Evolutionary conservation across 164 flowering plant genomes (phyloP).

Genomic region (Protea cynaroides): DNA sequence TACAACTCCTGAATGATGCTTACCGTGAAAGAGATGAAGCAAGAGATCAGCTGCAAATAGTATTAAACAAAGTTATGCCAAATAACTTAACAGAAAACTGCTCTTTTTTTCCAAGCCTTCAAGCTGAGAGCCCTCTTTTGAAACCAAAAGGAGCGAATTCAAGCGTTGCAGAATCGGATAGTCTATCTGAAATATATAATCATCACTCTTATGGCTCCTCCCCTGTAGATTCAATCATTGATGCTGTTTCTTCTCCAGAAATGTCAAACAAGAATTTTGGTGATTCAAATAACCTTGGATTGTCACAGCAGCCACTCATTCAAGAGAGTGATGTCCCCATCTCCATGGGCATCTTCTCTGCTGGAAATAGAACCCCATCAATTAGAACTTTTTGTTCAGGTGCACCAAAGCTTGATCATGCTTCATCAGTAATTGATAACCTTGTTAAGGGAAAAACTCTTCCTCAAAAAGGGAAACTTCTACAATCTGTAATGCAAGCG

Average conservation of each 20-base stretch:
- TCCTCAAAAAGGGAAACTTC: conserved; percentile 66
- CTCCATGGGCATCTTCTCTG: conserved; percentile 5
- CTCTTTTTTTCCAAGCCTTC: conserved; percentile 16
- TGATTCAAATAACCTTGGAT: conserved; percentile 20
- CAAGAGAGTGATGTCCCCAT: conserved; percentile 11
- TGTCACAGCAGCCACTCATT: conserved; percentile 16
- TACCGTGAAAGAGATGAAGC: conserved; percentile 77
- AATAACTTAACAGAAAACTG: conserved; percentile 16
- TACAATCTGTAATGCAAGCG: conserved; percentile 67
- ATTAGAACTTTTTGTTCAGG: neutral
- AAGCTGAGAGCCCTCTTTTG: conserved; percentile 19
- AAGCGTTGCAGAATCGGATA: conserved; percentile 63
- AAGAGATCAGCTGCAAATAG: conserved; percentile 41
- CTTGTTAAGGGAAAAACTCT: conserved; percentile 39
- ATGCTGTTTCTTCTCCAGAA: conserved; percentile 50
- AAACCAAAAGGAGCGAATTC: conserved; percentile 37
- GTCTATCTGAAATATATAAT: conserved; percentile 40
- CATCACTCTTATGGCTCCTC: conserved; percentile 46
- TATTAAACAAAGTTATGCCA: conserved; percentile 29
- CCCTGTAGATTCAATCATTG: conserved; percentile 55
- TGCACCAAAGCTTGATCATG: conserved; percentile 22
- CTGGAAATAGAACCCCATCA: neutral
- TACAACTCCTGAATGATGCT: conserved; percentile 40
- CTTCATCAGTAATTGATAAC: conserved; percentile 24
- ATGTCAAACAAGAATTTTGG: conserved; percentile 30